Percentiles rank a stretch among this genome's conserved stretches.
phyloP scores from a whole-genome alignment of 305 asterid genomes.

The Salvia sclarea region DNA sequence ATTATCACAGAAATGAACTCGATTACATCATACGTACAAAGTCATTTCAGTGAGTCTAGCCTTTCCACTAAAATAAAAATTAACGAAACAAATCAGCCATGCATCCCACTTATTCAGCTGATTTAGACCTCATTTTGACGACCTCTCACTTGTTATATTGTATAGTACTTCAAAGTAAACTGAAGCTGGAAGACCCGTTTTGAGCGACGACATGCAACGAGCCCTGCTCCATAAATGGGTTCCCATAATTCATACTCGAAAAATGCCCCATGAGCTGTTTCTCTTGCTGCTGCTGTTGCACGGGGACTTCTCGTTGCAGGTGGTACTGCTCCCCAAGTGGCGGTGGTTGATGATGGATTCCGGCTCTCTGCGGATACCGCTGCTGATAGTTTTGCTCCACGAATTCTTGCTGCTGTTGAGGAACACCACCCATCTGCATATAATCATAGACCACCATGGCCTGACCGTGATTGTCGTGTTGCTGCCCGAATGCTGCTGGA shows the following conservation, averaged over 20 bases:
- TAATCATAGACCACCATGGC: constrained; percentile 19
- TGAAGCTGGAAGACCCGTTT: constrained; percentile 32
- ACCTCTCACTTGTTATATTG: neutral
- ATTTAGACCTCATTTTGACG: neutral
- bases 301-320: neutral
- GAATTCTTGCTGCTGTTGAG: constrained; percentile 35
- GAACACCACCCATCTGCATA: constrained; percentile 39
- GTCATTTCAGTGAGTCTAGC: neutral
- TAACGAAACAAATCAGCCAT: neutral
- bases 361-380: constrained; percentile 34
- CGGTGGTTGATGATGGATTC: constrained; percentile 38
- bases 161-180: constrained; percentile 44
- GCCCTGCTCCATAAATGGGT: constrained; percentile 53
- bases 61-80: neutral
- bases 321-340: constrained; percentile 20
- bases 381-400: constrained; percentile 32
- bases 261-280: constrained; percentile 28
- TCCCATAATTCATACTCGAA: constrained; percentile 39
- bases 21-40: neutral
- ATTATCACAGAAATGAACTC: constrained; percentile 12
- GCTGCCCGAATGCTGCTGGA: constrained; percentile 31
- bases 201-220: constrained; percentile 35
- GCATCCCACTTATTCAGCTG: constrained; percentile 16
- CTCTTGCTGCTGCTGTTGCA: constrained; percentile 12
- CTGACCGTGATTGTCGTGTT: constrained; percentile 29